phyloP scores from a whole-genome alignment of 2,329 filamentous ascomycete species.

The Cladophialophora bantiana region DNA sequence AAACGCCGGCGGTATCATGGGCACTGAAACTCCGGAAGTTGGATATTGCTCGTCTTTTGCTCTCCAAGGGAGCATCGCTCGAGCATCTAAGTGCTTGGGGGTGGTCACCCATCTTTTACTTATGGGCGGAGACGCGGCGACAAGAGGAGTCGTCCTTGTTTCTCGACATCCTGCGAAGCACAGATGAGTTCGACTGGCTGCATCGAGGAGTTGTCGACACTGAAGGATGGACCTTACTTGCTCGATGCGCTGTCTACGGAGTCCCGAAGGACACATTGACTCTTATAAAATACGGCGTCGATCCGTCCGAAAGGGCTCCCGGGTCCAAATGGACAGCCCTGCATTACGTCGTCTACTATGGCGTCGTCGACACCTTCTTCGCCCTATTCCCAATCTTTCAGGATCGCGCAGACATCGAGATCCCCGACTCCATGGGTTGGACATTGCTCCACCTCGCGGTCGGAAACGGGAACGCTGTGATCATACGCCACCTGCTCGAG shows the following conservation, averaged over 20 bases:
- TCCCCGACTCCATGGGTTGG: slow-evolving; percentile 2
- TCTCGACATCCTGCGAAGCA: slow-evolving; percentile 7
- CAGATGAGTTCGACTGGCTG: neutral
- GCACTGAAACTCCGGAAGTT: neutral
- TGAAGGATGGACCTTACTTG: neutral
- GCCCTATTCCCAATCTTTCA: slow-evolving; percentile 4
- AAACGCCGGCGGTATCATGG: slow-evolving; percentile 1
- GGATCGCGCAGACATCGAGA: neutral
- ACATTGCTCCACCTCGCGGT: slow-evolving; percentile 7
- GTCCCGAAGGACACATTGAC: neutral
- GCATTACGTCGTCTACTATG: neutral
- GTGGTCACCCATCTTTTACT: slow-evolving; percentile 9
- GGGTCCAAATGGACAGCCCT: slow-evolving; percentile 2
- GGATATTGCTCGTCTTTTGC: neutral
- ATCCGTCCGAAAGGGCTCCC: neutral
- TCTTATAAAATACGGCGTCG: slow-evolving; percentile 7
- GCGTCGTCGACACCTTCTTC: neutral
- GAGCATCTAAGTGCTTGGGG: slow-evolving; percentile 8
- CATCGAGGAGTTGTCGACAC: slow-evolving; percentile 6
- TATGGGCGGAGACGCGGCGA: neutral
- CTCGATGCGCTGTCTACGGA: slow-evolving; percentile 9
- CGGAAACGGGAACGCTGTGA: neutral
- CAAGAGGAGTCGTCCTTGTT: neutral
- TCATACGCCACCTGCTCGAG: slow-evolving; percentile 5
- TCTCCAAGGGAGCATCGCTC: slow-evolving; percentile 1